phyloP scores from a whole-genome alignment of 73 alveolate genomes.

The Breviolum minutum region DNA sequence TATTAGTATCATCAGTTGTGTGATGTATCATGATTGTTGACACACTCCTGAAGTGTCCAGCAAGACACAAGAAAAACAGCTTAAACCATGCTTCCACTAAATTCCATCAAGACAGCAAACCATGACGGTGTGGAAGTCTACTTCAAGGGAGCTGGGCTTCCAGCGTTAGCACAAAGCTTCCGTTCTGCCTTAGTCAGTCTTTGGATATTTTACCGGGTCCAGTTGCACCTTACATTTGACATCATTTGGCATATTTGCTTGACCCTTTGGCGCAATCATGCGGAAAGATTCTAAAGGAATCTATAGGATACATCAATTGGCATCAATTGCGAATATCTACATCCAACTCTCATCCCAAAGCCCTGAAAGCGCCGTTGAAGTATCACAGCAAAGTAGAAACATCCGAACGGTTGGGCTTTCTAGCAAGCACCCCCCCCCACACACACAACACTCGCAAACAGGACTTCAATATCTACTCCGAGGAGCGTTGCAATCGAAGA shows the following conservation, averaged over 20 bases:
- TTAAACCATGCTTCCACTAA: too few species aligned
- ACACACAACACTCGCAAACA: not conserved
- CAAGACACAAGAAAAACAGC: not conserved
- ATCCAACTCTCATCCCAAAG: not conserved
- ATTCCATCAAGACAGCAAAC: too few species aligned
- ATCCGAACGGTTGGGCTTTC: too few species aligned
- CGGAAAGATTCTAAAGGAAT: too few species aligned
- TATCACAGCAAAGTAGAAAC: not conserved
- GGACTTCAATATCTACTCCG: not conserved
- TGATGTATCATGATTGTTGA: too few species aligned
- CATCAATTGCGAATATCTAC: not conserved
- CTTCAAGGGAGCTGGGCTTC: not conserved
- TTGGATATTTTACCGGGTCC: too few species aligned
- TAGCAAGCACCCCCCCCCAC: too few species aligned
- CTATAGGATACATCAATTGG: not conserved
- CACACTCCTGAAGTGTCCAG: too few species aligned
- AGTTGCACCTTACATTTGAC: too few species aligned
- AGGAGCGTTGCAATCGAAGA: constrained; percentile 37
- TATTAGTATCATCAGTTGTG: not conserved
- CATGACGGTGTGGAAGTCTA: too few species aligned
- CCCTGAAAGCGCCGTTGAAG: not conserved
- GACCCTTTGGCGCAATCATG: too few species aligned
- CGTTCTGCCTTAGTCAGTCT: not conserved
- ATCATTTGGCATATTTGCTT: too few species aligned
- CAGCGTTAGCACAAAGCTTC: constrained; percentile 29